Conservation (phyloP, 2,329 filamentous ascomycete species). For the Leptosphaerulina australis region DNA sequence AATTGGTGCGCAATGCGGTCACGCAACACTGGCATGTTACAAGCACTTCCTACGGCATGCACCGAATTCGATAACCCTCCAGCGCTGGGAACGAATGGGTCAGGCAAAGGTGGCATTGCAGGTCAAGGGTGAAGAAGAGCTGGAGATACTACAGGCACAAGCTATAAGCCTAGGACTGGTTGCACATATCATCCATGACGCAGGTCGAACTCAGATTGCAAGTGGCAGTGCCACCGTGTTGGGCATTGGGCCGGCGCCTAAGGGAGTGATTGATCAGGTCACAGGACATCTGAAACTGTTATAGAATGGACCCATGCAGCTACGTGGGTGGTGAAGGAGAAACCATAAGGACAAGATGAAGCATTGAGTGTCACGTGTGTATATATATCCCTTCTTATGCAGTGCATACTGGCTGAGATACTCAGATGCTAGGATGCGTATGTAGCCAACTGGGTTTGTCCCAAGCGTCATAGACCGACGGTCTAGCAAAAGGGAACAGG, state of each 20-base stretch:
- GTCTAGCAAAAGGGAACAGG: slow-evolving; percentile 78
- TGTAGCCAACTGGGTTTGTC: slow-evolving; percentile 83
- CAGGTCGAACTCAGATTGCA: slow-evolving; percentile 96
- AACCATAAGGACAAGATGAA: no score
- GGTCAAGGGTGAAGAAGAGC: slow-evolving; percentile 80
- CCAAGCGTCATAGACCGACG: slow-evolving; percentile 88
- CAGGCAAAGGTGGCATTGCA: slow-evolving; percentile 95
- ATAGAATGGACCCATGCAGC: slow-evolving; percentile 54
- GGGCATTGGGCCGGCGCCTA: slow-evolving; percentile 75
- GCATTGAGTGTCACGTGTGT: no score
- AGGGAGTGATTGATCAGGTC: slow-evolving; percentile 83
- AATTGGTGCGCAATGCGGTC: slow-evolving; percentile 92
- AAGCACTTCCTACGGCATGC: slow-evolving; percentile 70
- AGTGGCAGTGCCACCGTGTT: slow-evolving; percentile 90
- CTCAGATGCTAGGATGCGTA: slow-evolving; percentile 36
- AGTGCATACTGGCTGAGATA: no score
- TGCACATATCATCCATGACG: slow-evolving; percentile 89
- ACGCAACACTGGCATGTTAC: slow-evolving; percentile 98
- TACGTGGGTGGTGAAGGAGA: no score
- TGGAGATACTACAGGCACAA: slow-evolving; percentile 76
- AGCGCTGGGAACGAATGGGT: slow-evolving; percentile 82
- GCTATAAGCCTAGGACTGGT: slow-evolving; percentile 84
- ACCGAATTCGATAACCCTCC: slow-evolving; percentile 68
- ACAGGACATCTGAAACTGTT: slow-evolving; percentile 85
- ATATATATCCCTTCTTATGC: no score